Conservation (phyloP, 1,284 basidiomycete genomes). For the Sanghuangporus sanghuang region DNA sequence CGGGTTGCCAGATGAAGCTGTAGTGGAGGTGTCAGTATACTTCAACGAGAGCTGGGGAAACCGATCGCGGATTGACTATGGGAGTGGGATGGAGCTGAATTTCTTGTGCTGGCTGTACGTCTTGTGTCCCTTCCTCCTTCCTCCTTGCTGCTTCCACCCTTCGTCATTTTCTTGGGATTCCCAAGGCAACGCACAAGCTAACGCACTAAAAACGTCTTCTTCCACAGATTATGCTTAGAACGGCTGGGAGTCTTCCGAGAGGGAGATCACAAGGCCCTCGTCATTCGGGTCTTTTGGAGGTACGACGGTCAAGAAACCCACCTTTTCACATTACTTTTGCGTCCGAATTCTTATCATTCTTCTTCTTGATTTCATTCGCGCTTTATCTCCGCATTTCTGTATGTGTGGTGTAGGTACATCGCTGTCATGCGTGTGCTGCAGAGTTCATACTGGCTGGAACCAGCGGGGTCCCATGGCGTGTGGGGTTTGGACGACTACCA, state of each 20-base stretch:
- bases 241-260: constrained; percentile 64
- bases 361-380: neutral
- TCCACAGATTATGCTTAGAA: constrained; percentile 71
- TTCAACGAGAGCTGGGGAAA: constrained; percentile 92
- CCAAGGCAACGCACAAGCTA: neutral
- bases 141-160: neutral
- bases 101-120: constrained; percentile 95
- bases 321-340: neutral
- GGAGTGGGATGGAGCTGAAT: constrained; percentile 98
- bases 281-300: constrained; percentile 90
- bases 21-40: constrained; percentile 73
- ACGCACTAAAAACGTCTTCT: neutral
- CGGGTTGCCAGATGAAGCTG: constrained; percentile 50
- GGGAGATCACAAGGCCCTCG: constrained; percentile 73
- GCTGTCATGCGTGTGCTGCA: constrained; percentile 88
- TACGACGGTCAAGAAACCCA: constrained; percentile 26
- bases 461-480: constrained; percentile 95
- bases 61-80: constrained; percentile 91
- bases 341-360: neutral
- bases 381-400: neutral
- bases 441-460: constrained; percentile 96
- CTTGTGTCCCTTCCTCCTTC: neutral
- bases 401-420: constrained; percentile 60
- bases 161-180: neutral
- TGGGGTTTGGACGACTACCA: constrained; percentile 99